A percentile compares a stretch with the other conserved stretches of the same genome.
Conservation (phyloP, 257 asterid species). For the Gentiana dahurica region DNA sequence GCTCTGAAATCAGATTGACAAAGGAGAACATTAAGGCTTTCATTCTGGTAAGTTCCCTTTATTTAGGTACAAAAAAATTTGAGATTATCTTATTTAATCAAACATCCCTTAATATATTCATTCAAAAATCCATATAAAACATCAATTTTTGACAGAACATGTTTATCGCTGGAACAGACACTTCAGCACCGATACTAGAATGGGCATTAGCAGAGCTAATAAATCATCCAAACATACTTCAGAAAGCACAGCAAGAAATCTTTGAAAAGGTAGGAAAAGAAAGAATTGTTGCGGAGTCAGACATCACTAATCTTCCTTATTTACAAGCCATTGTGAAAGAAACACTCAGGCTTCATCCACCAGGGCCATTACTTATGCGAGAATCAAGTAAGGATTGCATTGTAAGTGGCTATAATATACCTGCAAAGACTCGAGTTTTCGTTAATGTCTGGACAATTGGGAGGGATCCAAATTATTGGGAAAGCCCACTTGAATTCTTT, state of each 20-base stretch:
- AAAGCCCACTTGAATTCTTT: slow-evolving; percentile 38
- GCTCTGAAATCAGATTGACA: slow-evolving; percentile 31
- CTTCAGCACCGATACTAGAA: slow-evolving; percentile 59
- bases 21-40: slow-evolving; percentile 61
- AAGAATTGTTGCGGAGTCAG: slow-evolving; percentile 45
- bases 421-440: slow-evolving; percentile 36
- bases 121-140: no score
- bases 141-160: slow-evolving; percentile 30
- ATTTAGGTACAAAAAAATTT: no score
- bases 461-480: slow-evolving; percentile 51
- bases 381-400: slow-evolving; percentile 38
- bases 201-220: slow-evolving; percentile 74
- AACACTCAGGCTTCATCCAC: slow-evolving; percentile 54
- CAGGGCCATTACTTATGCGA: slow-evolving; percentile 43
- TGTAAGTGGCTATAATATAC: slow-evolving; percentile 34
- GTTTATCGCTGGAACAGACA: slow-evolving; percentile 56
- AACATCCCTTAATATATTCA: no score
- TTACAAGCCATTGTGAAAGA: slow-evolving; percentile 56
- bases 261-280: slow-evolving; percentile 24
- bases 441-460: slow-evolving; percentile 56
- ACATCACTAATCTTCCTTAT: slow-evolving; percentile 42
- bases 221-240: slow-evolving; percentile 38
- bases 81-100: no score
- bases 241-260: slow-evolving; percentile 42
- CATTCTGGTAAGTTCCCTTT: slow-evolving; percentile 29